Conservation (phyloP, 345 rosid genomes). For the Eucalyptus rudis region DNA sequence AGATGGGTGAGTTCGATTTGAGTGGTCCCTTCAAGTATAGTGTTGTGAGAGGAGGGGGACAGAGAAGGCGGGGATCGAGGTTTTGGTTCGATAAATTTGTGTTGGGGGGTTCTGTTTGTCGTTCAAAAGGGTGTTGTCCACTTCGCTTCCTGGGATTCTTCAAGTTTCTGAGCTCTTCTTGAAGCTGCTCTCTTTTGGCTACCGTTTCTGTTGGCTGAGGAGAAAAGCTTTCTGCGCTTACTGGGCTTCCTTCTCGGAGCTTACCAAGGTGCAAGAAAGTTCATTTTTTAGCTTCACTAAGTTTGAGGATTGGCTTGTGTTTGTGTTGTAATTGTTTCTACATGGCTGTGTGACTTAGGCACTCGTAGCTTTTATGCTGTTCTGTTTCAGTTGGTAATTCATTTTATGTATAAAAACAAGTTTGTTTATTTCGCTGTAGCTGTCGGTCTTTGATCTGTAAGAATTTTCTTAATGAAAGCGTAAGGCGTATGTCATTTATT, state of each 20-base stretch:
- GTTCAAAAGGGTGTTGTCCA: neutral
- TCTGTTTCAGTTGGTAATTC: neutral
- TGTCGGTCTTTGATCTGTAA: neutral
- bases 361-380: neutral
- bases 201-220: neutral
- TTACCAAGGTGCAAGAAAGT: neutral
- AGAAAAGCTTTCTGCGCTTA: neutral
- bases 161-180: neutral
- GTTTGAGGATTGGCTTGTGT: neutral
- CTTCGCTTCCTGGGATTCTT: neutral
- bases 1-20: neutral
- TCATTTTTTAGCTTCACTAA: neutral
- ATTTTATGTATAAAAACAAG: neutral
- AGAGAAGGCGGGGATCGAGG: constrained; percentile 13
- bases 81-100: neutral
- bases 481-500: neutral
- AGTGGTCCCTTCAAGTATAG: neutral
- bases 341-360: neutral
- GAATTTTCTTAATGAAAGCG: neutral
- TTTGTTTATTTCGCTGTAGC: neutral
- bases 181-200: neutral
- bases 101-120: neutral
- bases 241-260: neutral
- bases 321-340: neutral
- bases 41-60: neutral